Conservation (phyloP, 805 yeast genomes). For the Kazachstania bromeliacearum region DNA sequence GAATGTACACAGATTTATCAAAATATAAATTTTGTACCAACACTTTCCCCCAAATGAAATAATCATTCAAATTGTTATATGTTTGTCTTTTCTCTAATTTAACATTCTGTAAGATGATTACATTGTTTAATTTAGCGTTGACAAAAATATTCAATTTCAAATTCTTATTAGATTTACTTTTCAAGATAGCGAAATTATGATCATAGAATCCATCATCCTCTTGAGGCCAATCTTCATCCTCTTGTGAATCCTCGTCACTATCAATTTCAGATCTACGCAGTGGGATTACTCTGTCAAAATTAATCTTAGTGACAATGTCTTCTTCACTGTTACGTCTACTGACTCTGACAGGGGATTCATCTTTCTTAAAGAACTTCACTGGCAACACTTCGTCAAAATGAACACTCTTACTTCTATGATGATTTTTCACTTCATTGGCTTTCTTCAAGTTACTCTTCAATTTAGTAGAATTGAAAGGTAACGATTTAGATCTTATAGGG, state of each 20-base stretch:
- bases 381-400: constrained; percentile 68
- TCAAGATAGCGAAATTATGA: constrained; percentile 21
- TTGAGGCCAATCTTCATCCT: constrained; percentile 10
- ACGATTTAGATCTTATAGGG: constrained; percentile 30
- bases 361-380: constrained; percentile 61
- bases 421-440: neutral
- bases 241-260: neutral
- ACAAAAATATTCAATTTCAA: constrained; percentile 22
- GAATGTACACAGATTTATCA: constrained; percentile 55
- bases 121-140: constrained; percentile 10
- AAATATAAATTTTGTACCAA: constrained; percentile 70
- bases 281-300: constrained; percentile 8
- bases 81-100: constrained; percentile 9
- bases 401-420: constrained; percentile 51
- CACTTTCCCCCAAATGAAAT: constrained; percentile 47
- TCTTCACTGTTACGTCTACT: constrained; percentile 6
- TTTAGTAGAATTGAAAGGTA: constrained; percentile 30
- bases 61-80: constrained; percentile 5
- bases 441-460: constrained; percentile 2
- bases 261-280: constrained; percentile 3
- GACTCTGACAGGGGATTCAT: constrained; percentile 71
- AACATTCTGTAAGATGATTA: constrained; percentile 16
- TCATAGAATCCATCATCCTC: constrained; percentile 21
- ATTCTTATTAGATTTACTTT: constrained; percentile 13
- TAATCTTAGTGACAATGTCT: constrained; percentile 4